These are phyloP conservation scores for Veloboletus limbatus DNA, from an alignment of 1,284 basidiomycete species.

Conservation along the genomic window DNA sequence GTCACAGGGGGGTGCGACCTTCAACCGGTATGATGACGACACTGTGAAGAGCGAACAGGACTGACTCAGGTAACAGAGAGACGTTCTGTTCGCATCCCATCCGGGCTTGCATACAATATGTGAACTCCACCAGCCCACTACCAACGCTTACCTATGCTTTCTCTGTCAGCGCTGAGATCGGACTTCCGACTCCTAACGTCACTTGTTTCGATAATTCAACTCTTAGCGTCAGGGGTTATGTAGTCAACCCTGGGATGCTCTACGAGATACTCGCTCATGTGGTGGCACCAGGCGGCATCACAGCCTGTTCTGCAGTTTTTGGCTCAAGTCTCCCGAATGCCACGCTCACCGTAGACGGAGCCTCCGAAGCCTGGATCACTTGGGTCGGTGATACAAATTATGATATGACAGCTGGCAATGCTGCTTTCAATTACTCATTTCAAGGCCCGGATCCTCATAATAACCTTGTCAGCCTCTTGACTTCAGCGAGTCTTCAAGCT, in stretches of 20 bases:
- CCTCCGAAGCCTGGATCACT: constrained; percentile 53
- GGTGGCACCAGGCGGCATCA: constrained; percentile 28
- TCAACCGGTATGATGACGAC: constrained; percentile 42
- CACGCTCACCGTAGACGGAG: constrained; percentile 46
- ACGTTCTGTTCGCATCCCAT: constrained; percentile 68
- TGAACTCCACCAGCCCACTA: constrained; percentile 37
- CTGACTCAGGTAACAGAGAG: constrained; percentile 40
- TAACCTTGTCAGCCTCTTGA: constrained; percentile 42
- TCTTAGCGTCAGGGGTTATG: constrained; percentile 54
- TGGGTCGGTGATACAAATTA: constrained; percentile 75
- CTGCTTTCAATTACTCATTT: constrained; percentile 57
- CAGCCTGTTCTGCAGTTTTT: constrained; percentile 37
- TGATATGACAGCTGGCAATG: constrained; percentile 57
- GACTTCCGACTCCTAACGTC: constrained; percentile 54
- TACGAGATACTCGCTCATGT: constrained; percentile 65
- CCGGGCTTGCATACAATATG: constrained; percentile 56
- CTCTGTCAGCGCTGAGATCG: constrained; percentile 43
- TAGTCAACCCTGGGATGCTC: constrained; percentile 55
- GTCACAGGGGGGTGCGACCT: constrained; percentile 47
- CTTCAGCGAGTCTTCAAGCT: constrained; percentile 28
- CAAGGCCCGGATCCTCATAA: constrained; percentile 57
- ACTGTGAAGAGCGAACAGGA: not conserved
- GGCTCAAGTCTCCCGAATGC: constrained; percentile 44
- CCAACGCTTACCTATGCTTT: constrained; percentile 52
- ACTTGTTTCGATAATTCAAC: constrained; percentile 59